phyloP scores from a whole-genome alignment of 73 alveolate genomes.

The Diophrys sp. region DNA sequence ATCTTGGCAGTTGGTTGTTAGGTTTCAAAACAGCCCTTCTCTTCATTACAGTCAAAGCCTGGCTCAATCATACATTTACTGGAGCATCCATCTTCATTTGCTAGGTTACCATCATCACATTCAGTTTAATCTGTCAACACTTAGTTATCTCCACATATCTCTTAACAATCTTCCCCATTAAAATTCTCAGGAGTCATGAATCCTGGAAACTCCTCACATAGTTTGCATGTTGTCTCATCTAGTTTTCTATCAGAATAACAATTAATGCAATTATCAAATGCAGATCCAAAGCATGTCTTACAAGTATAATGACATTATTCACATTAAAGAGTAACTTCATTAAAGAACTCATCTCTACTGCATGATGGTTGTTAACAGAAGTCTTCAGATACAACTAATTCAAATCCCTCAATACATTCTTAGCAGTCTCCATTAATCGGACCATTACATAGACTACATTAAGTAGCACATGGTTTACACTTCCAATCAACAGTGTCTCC shows the following conservation, averaged over 20 bases:
- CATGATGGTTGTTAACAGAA: neutral
- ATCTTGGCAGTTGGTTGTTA: neutral
- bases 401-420: neutral
- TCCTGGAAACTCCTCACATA: neutral
- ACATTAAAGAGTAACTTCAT: neutral
- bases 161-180: neutral
- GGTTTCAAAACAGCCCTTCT: neutral
- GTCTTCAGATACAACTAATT: neutral
- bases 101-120: slow-evolving; percentile 4
- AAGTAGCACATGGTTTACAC: neutral
- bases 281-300: neutral
- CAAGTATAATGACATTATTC: neutral
- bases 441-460: neutral
- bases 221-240: neutral
- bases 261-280: neutral
- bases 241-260: neutral
- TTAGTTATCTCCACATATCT: neutral
- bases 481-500: neutral
- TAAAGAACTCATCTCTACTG: neutral
- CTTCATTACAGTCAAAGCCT: neutral
- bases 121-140: neutral
- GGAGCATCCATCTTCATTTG: slow-evolving; percentile 1
- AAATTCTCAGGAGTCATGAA: neutral
- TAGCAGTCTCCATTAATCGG: neutral
- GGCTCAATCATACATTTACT: neutral